These are phyloP conservation scores for Porcisia hertigi DNA, from an alignment of 208 protist species.

Conservation along the genomic window DNA sequence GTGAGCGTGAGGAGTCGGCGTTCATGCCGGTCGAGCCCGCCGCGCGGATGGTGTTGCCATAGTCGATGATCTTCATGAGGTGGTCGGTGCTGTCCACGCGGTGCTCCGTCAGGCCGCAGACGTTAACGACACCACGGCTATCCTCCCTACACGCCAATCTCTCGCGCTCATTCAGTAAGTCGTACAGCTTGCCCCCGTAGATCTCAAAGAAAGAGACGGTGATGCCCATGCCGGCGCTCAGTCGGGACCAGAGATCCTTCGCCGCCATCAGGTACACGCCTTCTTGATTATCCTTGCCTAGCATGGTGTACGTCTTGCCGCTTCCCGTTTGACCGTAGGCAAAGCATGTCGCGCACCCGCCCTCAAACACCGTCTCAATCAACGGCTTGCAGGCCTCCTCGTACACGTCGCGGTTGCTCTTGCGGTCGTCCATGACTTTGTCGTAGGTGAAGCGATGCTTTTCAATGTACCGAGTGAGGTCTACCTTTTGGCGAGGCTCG, in stretches of 20 bases:
- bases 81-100: slow-evolving; percentile 66
- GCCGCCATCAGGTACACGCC: slow-evolving; percentile 82
- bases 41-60: slow-evolving; percentile 84
- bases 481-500: slow-evolving; percentile 93
- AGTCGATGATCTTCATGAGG: slow-evolving; percentile 84
- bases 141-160: slow-evolving; percentile 92
- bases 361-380: slow-evolving; percentile 91
- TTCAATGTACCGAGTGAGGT: slow-evolving; percentile 96
- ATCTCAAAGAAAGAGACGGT: slow-evolving; percentile 88
- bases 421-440: slow-evolving; percentile 92
- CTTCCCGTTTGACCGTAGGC: slow-evolving; percentile 94
- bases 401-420: slow-evolving; percentile 92
- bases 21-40: slow-evolving; percentile 96
- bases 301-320: slow-evolving; percentile 94
- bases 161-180: slow-evolving; percentile 83
- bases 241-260: slow-evolving; percentile 72
- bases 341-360: slow-evolving; percentile 91
- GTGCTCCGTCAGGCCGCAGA: slow-evolving; percentile 81
- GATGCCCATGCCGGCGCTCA: slow-evolving; percentile 68
- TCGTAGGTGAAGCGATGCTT: slow-evolving; percentile 97
- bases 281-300: slow-evolving; percentile 86
- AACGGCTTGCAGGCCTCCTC: slow-evolving; percentile 88
- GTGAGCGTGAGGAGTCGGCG: slow-evolving; percentile 92
- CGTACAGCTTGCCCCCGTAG: slow-evolving; percentile 83
- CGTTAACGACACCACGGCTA: slow-evolving; percentile 82